A percentile compares a stretch with the other conserved stretches of the same genome.
These are phyloP conservation scores for Chlamydomonas asymmetrica DNA, from an alignment of 139 green algal species.

Conservation along the genomic window DNA sequence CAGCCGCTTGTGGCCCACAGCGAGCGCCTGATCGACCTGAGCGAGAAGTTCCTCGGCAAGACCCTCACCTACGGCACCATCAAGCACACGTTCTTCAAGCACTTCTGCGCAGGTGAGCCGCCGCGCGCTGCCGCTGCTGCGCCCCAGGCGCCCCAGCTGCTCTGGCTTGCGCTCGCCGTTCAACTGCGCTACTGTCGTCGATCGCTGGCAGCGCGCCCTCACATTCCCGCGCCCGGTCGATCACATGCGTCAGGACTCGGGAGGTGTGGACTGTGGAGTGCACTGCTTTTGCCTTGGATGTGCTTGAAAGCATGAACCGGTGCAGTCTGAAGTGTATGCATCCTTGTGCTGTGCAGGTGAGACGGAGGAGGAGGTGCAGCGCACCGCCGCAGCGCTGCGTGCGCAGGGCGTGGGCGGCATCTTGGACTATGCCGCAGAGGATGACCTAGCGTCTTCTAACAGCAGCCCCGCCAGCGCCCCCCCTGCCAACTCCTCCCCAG, in stretches of 20 bases:
- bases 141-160: not conserved
- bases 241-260: no score
- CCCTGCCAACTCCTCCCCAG: slow-evolving; percentile 10
- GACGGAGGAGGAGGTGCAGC: slow-evolving; percentile 51
- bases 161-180: not conserved
- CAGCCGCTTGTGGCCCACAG: slow-evolving; percentile 28
- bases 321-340: slow-evolving; percentile 60
- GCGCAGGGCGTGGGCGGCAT: slow-evolving; percentile 51
- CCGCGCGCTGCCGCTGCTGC: not conserved
- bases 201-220: not conserved
- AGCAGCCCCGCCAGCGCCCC: not conserved
- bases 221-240: no score
- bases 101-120: slow-evolving; percentile 79
- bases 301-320: slow-evolving; percentile 41
- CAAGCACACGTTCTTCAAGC: slow-evolving; percentile 77
- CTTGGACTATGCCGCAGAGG: slow-evolving; percentile 67
- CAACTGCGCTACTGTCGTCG: not conserved
- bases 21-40: slow-evolving; percentile 1
- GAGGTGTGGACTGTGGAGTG: no score
- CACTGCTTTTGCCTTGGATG: not conserved
- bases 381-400: slow-evolving; percentile 43
- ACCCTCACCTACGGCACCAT: slow-evolving; percentile 58
- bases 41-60: slow-evolving; percentile 49
- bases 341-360: slow-evolving; percentile 78
- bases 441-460: slow-evolving; percentile 35